Evolutionary conservation across 192 early-diverging fungal genomes (phyloP).

Genomic region (Mortierella antarctica): DNA sequence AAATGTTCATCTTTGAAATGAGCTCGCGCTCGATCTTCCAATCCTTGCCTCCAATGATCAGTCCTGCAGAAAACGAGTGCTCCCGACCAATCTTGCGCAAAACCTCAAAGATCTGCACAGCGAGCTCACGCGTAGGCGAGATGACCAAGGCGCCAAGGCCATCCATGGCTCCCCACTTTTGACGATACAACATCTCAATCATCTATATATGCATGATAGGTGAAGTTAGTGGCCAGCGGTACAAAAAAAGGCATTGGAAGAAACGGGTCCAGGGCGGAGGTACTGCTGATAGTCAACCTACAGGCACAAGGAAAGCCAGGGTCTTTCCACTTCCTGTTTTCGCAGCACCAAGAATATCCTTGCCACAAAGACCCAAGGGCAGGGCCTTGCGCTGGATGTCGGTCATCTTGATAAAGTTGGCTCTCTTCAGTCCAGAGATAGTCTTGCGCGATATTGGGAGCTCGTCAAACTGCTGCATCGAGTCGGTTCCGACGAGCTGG

Average conservation of each 20-base stretch:
- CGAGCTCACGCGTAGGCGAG: slow-evolving; percentile 86
- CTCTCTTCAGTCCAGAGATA: slow-evolving; percentile 75
- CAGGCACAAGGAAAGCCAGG: slow-evolving; percentile 81
- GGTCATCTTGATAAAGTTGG: slow-evolving; percentile 93
- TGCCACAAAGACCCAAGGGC: slow-evolving; percentile 72
- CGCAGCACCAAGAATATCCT: slow-evolving; percentile 86
- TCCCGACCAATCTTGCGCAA: slow-evolving; percentile 76
- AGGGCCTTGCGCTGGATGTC: slow-evolving; percentile 90
- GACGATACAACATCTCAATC: slow-evolving; percentile 85
- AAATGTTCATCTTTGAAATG: slow-evolving; percentile 82
- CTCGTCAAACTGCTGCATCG: slow-evolving; percentile 58
- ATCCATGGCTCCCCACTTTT: slow-evolving; percentile 85
- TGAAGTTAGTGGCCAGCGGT: neutral
- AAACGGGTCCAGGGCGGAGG: neutral
- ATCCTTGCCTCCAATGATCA: slow-evolving; percentile 95
- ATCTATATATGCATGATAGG: slow-evolving; percentile 56
- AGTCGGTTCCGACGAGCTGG: slow-evolving; percentile 23
- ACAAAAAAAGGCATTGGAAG: neutral
- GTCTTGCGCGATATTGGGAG: slow-evolving; percentile 67
- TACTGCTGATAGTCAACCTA: slow-evolving; percentile 34
- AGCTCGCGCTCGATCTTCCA: slow-evolving; percentile 82
- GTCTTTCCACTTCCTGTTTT: slow-evolving; percentile 92
- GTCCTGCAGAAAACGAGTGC: slow-evolving; percentile 90
- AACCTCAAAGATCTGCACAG: slow-evolving; percentile 94
- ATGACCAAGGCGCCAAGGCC: slow-evolving; percentile 86